Evolutionary conservation across 176 grass and related monocot species (phyloP), one percentile per base, ranked within the genome.

Genomic region (Tillandsia leiboldiana): DNA sequence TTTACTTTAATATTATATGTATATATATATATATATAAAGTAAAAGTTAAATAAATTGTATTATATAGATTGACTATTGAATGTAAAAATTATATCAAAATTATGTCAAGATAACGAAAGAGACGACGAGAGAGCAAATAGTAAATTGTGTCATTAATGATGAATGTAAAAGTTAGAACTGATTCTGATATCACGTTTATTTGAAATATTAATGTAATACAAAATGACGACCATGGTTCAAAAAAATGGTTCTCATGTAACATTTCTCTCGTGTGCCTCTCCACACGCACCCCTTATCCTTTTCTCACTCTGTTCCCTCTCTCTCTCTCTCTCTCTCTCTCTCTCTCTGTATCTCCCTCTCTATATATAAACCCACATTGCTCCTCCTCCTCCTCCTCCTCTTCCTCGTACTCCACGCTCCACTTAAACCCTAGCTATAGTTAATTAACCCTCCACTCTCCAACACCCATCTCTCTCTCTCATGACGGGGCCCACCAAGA

Each of bases 301-400:
- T 69, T 14, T 48, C 9, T 52, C 12, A 23, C 50, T 66, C 48
- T 42, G 14, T 33, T 65, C 47, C 28, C 6, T 51, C 61, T 49
- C 33, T 70, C 10, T 70, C 33, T 49, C 14, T 12, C n/a, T 51
- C 29, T 18, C 2, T 61, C 64, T 77, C 50, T 47, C 2, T 70
- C 66, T 20, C 20, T 20, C 20, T 20, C 20, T 20, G 0, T 20
- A 20, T 20, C 20, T 20, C 58, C 50, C 63, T 75, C 48, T 67
- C 14, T 28, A 12, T 66, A 27, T 73, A 26, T 57, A 71, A 73
- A 73, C 42, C 75, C 9, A 53, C 79, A 23, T 78, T 62, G 11
- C 70, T 82, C 71, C 79, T 75, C 27, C 75, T 78, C 27, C 84
- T 86, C 51, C 81, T 87, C 84, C 79, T 87, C 4, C 84, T 87